A percentile compares a stretch with the other conserved stretches of the same genome.
Evolutionary conservation across 306 rosid genomes (phyloP).

Genomic region (Gillenia trifoliata): DNA sequence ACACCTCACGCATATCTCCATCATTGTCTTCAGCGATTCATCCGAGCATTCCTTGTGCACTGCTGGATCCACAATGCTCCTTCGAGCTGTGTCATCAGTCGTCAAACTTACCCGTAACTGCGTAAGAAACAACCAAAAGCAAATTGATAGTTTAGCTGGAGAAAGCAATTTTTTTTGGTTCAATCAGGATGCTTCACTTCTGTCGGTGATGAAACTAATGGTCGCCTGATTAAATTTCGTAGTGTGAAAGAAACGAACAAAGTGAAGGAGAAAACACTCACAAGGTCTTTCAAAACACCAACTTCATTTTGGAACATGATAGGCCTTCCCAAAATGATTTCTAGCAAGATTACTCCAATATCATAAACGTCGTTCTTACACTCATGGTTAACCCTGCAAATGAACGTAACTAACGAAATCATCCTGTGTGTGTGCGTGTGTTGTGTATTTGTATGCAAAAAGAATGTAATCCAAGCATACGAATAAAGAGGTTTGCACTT

Average conservation of each 20-base stretch:
- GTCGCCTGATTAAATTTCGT: no score
- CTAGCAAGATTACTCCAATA: constrained; percentile 81
- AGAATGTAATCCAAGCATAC: no score
- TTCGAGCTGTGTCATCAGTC: constrained; percentile 60
- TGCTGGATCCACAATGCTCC: constrained; percentile 73
- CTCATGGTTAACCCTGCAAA: constrained; percentile 46
- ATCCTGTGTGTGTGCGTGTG: background rate
- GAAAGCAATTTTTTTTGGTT: background rate
- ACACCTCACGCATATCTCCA: constrained; percentile 89
- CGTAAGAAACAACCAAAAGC: background rate
- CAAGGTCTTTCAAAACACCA: constrained; percentile 73
- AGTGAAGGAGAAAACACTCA: constrained; percentile 36
- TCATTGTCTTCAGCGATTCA: constrained; percentile 66
- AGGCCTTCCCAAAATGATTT: constrained; percentile 81
- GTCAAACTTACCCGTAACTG: constrained; percentile 86
- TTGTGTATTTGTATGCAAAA: background rate
- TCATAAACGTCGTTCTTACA: constrained; percentile 83
- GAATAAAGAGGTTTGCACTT: background rate
- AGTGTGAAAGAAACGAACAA: background rate
- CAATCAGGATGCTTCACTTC: background rate
- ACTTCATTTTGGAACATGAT: constrained; percentile 83
- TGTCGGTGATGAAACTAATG: background rate
- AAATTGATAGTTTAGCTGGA: background rate
- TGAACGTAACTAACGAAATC: background rate
- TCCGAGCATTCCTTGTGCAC: constrained; percentile 80